Evolutionary conservation across 73 alveolate species (phyloP).

Genomic region (Stentor roeselii): DNA sequence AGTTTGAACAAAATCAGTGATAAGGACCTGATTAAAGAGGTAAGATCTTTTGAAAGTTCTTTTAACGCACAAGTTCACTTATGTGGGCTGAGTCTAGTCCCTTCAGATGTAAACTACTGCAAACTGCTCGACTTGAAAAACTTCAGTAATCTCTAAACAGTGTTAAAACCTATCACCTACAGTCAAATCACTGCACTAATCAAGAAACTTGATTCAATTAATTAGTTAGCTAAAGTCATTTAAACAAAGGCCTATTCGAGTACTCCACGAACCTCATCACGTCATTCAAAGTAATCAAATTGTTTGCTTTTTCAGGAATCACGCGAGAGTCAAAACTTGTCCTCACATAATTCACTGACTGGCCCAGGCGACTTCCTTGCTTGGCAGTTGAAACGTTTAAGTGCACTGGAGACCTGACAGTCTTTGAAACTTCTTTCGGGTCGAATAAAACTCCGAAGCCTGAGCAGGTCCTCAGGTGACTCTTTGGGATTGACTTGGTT

Average conservation of each 20-base stretch:
- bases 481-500: neutral
- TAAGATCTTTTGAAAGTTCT: neutral
- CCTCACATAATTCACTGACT: neutral
- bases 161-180: neutral
- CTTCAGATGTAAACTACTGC: neutral
- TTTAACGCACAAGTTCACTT: too few species aligned
- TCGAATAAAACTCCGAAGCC: neutral
- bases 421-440: neutral
- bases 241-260: too few species aligned
- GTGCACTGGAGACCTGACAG: neutral
- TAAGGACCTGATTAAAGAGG: too few species aligned
- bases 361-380: too few species aligned
- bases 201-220: too few species aligned
- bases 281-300: neutral
- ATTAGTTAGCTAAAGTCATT: too few species aligned
- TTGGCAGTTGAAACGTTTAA: too few species aligned
- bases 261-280: neutral
- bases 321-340: neutral
- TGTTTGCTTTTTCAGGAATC: neutral
- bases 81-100: neutral
- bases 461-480: neutral
- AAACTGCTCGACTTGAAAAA: neutral
- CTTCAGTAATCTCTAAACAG: neutral
- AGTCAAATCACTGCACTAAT: too few species aligned
- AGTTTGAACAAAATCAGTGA: neutral